A percentile compares a stretch with the other conserved stretches of the same genome.
These are phyloP conservation scores for Yamadazyma sp. DNA, from an alignment of 805 yeast genomes.

Conservation along the genomic window DNA sequence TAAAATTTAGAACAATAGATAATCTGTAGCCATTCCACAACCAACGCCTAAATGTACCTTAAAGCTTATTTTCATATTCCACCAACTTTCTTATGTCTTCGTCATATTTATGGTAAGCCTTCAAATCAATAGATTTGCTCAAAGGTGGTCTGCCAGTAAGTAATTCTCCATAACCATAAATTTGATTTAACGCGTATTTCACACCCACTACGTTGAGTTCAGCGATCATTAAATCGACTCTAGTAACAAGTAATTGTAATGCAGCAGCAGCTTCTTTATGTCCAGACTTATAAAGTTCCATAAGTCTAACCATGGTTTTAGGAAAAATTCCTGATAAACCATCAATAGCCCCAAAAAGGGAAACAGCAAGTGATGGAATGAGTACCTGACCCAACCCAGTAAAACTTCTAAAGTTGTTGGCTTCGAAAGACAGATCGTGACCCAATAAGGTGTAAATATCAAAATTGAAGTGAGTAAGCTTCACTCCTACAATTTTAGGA, in stretches of 20 bases:
- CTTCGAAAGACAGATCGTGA: conserved; percentile 33
- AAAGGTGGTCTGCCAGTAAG: conserved; percentile 50
- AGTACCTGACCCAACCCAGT: conserved; percentile 55
- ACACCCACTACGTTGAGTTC: conserved; percentile 47
- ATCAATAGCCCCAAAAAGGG: conserved; percentile 51
- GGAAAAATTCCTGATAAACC: conserved; percentile 56
- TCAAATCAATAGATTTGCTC: conserved; percentile 28
- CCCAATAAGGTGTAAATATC: conserved; percentile 50
- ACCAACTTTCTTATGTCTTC: neutral
- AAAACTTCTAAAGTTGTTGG: conserved; percentile 42
- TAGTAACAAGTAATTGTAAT: conserved; percentile 42
- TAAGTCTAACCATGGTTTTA: conserved; percentile 45
- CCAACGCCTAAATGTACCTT: too few species aligned
- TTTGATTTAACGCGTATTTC: conserved; percentile 39
- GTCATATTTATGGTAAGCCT: conserved; percentile 13
- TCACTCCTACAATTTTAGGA: conserved; percentile 51
- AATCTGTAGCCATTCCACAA: too few species aligned
- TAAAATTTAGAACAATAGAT: too few species aligned
- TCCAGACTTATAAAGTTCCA: conserved; percentile 36
- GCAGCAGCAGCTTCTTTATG: conserved; percentile 41
- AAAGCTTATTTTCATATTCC: neutral
- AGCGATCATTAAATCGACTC: conserved; percentile 48
- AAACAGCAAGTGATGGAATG: conserved; percentile 47
- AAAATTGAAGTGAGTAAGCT: conserved; percentile 53
- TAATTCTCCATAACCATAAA: conserved; percentile 42